phyloP scores from a whole-genome alignment of 192 early-diverging fungal species.

The Linnemannia elongata region DNA sequence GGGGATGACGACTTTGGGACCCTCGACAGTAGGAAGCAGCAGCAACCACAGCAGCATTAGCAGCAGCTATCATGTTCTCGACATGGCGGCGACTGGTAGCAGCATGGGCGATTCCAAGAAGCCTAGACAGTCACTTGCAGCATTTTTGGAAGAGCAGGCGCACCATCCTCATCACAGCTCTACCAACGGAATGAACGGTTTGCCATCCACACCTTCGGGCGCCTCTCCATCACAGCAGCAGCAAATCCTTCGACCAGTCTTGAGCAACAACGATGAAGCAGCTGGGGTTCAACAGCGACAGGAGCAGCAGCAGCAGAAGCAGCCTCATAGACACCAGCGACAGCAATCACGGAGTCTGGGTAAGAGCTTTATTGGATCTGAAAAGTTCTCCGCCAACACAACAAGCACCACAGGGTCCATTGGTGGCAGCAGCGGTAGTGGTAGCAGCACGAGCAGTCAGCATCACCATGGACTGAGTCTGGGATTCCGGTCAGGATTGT shows the following conservation, averaged over 20 bases:
- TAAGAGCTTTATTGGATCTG: neutral
- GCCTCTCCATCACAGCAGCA: neutral
- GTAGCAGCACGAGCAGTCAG: neutral
- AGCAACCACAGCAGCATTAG: slow-evolving; percentile 31
- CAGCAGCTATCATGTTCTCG: slow-evolving; percentile 19
- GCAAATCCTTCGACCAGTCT: neutral
- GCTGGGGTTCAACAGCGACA: too few relatives aligned
- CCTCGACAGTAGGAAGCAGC: slow-evolving; percentile 15
- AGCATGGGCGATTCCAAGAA: neutral
- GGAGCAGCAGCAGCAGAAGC: neutral
- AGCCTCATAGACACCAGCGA: neutral
- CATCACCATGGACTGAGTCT: neutral
- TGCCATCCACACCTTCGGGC: too few relatives aligned
- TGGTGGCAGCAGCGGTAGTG: neutral
- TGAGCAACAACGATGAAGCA: neutral
- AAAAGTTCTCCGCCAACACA: neutral
- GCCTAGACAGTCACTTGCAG: slow-evolving; percentile 24
- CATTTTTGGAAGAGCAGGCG: slow-evolving; percentile 16
- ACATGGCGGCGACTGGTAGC: neutral
- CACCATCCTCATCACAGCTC: slow-evolving; percentile 34
- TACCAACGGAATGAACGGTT: neutral
- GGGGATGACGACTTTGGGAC: slow-evolving; percentile 11
- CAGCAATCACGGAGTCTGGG: neutral
- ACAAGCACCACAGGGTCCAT: neutral
- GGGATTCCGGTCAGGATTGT: slow-evolving; percentile 11